Evolutionary conservation across 179 eudicot species (phyloP).

Genomic region (Carnegiea gigantea): DNA sequence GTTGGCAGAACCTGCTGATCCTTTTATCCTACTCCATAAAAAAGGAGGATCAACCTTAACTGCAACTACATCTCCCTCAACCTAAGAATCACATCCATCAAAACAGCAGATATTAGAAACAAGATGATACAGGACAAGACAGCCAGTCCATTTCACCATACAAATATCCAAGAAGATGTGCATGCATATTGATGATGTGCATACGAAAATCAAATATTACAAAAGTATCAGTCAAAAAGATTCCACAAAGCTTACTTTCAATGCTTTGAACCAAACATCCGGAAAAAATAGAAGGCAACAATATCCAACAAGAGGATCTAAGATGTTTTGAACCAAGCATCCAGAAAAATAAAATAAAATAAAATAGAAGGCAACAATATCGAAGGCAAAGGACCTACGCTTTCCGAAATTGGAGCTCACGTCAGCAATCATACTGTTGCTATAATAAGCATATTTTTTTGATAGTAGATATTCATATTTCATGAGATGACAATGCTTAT

Average conservation of each 20-base stretch:
- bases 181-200: not conserved
- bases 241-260: not conserved
- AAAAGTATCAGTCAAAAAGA: not conserved
- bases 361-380: too few relatives aligned
- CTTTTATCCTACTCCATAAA: constrained; percentile 83
- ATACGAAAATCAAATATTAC: not conserved
- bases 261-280: not conserved
- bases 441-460: too few relatives aligned
- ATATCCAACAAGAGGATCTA: too few relatives aligned
- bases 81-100: constrained; percentile 36
- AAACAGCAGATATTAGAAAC: constrained; percentile 1
- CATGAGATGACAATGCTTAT: too few relatives aligned
- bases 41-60: constrained; percentile 68
- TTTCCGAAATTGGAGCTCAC: not conserved
- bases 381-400: too few relatives aligned
- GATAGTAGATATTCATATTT: too few relatives aligned
- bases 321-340: too few relatives aligned
- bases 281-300: not conserved
- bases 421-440: not conserved
- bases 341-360: too few relatives aligned
- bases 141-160: not conserved
- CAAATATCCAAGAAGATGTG: not conserved
- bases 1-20: constrained; percentile 41
- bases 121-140: not conserved
- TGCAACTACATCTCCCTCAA: constrained; percentile 90